Base-by-base conservation (phyloP, 257 asterid species). In the Thymus quinquecostatus region DNA sequence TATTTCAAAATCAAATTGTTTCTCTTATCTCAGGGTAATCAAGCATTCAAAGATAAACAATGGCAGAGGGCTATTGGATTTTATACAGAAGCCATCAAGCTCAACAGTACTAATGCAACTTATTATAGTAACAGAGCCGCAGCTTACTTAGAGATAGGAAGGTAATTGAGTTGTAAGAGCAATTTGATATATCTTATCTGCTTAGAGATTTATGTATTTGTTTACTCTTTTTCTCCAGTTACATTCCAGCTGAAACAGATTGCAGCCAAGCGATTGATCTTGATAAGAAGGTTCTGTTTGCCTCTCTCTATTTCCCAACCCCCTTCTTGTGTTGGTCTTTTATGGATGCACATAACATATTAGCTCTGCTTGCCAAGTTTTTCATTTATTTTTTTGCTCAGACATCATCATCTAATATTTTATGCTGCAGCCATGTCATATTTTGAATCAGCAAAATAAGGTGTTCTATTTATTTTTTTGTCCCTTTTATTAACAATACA, bases 101-200 rank as follows among this genome's bases (percentile, higher is more conserved):
- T 92, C 74, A 92, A 89, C 78, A 71, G 86, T 64, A 86, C 81
- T 69, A 88, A 80, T 78, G 97, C 98, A 27, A 95, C 98, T 36
- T 95, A 88, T 79, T 95, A 84, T 83, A 86, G 88, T 64, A 95
- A 95, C 83, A 82, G 99, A 76, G 97, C 99, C 64, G 98, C 98
- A 44, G 98, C 96, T 71, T 84, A 86, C 84, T 82, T 95, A 87
- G 98, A 79, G 87, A 32, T 95, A 69, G 49, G 84, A 81, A 95
- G 92, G 98, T 91, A 69, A 66, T 67, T 77, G 70, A 65, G 49
- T 49, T 69, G 64, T 64, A 36, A 36, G 44, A 38, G 53, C 67
- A 55, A 14, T 13, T 41, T 56, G 40, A 30, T 60, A 64, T 57
- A 21, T 59, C 70, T 48, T 44, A 53, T 47, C 56, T 63, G 38